Base-by-base conservation (phyloP, 768 basidiomycete species). In the Rhodotorula paludigena region DNA sequence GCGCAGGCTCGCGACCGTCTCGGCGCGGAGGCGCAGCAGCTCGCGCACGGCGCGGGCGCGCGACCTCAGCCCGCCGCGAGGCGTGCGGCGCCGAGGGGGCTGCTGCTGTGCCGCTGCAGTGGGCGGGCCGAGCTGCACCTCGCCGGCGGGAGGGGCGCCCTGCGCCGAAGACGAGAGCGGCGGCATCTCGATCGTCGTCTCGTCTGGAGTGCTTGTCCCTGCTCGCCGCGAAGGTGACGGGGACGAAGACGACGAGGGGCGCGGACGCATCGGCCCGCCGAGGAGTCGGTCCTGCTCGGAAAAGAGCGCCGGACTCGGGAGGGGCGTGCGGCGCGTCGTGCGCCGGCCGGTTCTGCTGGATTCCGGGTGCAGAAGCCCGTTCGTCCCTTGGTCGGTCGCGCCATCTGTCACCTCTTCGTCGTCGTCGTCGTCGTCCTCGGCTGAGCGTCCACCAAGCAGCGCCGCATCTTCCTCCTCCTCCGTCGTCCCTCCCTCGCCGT, bases 281-380 rank as follows among this genome's bases (percentile, higher is more conserved):
- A 68, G 62, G 11, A 68, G 49, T 25, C 54, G 67, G 58, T 68
- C 67, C 15, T 59, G 52, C 54, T 68, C 67, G 8, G 45, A 49
- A 39, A 68, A 68, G 25, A 68, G 53, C 4, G 62, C 57, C 30
- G 67, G 67, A 15, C 44, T 49, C 36, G 67, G 67, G 2, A 59
- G 62, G 2, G 66, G 60, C 49, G 11, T 44, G 32, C 47, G 15
- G 6, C 6, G n/a, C n/a, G n/a, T n/a, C 39, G 11, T 33, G 25
- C 57, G 3, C 45, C 51, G 23, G 1, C 33, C 6, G 28, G 25
- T 47, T 5, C n/a, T n/a, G n/a, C n/a, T n/a, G n/a, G n/a, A n/a
- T n/a, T n/a, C n/a, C n/a, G n/a, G n/a, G n/a, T n/a, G n/a, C n/a
- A n/a, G n/a, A n/a, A n/a, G n/a, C n/a, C n/a, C n/a, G n/a, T n/a